These are phyloP conservation scores for Melanogaster broomeanus DNA, from an alignment of 768 basidiomycete species.

Conservation along the genomic window DNA sequence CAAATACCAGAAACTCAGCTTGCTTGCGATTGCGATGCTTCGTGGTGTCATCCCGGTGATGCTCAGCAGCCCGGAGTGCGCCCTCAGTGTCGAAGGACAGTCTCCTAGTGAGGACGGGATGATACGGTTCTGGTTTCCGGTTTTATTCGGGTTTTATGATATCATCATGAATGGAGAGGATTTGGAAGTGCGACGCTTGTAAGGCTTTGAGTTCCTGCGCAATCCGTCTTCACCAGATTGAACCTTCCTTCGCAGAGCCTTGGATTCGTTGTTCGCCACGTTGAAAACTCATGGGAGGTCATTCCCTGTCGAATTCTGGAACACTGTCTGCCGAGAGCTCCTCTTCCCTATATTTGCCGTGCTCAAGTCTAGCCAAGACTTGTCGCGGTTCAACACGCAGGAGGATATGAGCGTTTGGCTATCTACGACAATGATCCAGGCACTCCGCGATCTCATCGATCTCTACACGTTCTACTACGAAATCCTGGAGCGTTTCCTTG, in stretches of 20 bases:
- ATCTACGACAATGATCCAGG: slow-evolving; percentile 98
- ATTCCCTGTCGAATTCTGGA: slow-evolving; percentile 95
- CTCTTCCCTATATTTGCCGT: slow-evolving; percentile 99
- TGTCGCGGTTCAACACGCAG: slow-evolving; percentile 91
- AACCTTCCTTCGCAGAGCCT: slow-evolving; percentile 55
- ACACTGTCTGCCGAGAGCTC: slow-evolving; percentile 93
- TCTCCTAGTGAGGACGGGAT: slow-evolving; percentile 75
- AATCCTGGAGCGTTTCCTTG: slow-evolving; percentile 84
- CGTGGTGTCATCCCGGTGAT: slow-evolving; percentile 91
- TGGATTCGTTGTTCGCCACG: slow-evolving; percentile 95
- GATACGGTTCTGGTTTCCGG: slow-evolving; percentile 97
- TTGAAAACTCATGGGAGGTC: slow-evolving; percentile 85
- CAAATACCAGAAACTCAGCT: slow-evolving; percentile 98
- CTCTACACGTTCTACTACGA: slow-evolving; percentile 96
- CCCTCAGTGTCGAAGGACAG: slow-evolving; percentile 34
- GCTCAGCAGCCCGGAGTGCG: slow-evolving; percentile 78
- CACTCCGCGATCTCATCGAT: slow-evolving; percentile 91
- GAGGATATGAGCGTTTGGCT: slow-evolving; percentile 99
- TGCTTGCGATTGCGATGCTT: slow-evolving; percentile 96
- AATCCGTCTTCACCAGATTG: slow-evolving; percentile 7
- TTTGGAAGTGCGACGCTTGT: slow-evolving; percentile 95
- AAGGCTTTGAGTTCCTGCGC: slow-evolving; percentile 35
- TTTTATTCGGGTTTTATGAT: slow-evolving; percentile 97
- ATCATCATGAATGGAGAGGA: slow-evolving; percentile 99
- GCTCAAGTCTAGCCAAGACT: slow-evolving; percentile 87